Evolutionary conservation across 805 yeast species (phyloP).

Genomic region (Starmerella vaccinii): DNA sequence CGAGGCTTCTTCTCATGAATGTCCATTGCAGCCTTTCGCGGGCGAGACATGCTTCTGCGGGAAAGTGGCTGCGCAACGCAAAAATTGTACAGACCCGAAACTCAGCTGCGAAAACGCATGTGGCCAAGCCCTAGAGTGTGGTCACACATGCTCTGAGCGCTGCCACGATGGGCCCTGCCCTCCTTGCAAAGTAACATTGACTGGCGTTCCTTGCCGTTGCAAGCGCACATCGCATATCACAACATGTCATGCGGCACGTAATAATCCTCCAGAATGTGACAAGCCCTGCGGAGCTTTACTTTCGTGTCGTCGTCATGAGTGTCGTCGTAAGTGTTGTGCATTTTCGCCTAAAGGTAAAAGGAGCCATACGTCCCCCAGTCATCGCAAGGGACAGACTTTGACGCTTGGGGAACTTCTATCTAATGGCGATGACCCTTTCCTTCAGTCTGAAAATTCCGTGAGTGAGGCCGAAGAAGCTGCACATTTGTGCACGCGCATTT

Average conservation of each 20-base stretch:
- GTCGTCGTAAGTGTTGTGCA: conserved; percentile 8
- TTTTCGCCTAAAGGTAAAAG: conserved; percentile 1
- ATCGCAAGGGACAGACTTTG: not conserved
- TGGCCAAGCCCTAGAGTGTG: conserved; percentile 12
- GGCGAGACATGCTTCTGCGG: conserved; percentile 26
- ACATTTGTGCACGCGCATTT: conserved; percentile 26
- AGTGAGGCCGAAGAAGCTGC: conserved; percentile 22
- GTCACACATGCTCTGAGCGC: conserved; percentile 11
- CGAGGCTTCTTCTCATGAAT: conserved; percentile 6
- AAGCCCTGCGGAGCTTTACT: conserved; percentile 8
- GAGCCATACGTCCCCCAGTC: not conserved
- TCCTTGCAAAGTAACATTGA: conserved; percentile 5
- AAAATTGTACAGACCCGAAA: conserved; percentile 15
- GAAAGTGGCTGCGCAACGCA: conserved; percentile 5
- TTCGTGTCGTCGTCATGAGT: conserved; percentile 11
- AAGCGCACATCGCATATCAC: conserved; percentile 19
- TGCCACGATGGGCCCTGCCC: conserved; percentile 16
- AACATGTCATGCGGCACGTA: conserved; percentile 14
- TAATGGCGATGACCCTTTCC: not conserved
- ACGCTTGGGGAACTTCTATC: not conserved
- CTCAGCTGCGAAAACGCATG: conserved; percentile 17
- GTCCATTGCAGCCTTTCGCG: conserved; percentile 13
- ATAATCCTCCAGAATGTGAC: not conserved
- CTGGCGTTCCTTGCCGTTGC: conserved; percentile 8
- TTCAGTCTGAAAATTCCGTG: not conserved